phyloP scores from a whole-genome alignment of 768 basidiomycete species.

The Lyophyllum atratum region DNA sequence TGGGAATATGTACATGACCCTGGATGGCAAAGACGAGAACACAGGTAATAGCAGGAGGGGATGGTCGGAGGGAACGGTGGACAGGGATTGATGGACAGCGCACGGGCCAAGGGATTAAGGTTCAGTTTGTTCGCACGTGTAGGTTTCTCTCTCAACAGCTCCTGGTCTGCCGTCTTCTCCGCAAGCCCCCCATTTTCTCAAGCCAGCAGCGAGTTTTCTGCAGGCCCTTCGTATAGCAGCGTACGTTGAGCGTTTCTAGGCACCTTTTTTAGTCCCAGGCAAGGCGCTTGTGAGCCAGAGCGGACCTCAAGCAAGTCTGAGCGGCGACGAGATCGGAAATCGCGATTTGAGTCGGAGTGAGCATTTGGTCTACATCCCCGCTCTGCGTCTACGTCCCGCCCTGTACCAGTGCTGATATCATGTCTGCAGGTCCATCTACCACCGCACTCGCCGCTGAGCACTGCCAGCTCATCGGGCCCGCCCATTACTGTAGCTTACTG shows the following conservation, averaged over 20 bases:
- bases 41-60: background rate
- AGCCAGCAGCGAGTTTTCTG: background rate
- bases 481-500: slow-evolving; percentile 29
- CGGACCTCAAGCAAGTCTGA: slow-evolving; percentile 36
- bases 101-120: slow-evolving; percentile 10
- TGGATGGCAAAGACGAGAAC: background rate
- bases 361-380: background rate
- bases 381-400: background rate
- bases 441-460: background rate
- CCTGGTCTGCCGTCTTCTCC: background rate
- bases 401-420: background rate
- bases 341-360: slow-evolving; percentile 44
- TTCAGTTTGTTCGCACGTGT: slow-evolving; percentile 25
- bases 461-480: background rate
- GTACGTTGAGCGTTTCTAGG: background rate
- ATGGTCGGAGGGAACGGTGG: background rate
- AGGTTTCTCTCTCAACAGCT: slow-evolving; percentile 1
- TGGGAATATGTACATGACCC: background rate
- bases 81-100: slow-evolving; percentile 4
- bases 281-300: slow-evolving; percentile 9
- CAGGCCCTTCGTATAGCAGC: background rate
- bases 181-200: background rate
- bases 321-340: slow-evolving; percentile 41
- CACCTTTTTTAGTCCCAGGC: slow-evolving; percentile 1
- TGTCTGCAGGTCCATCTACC: background rate